phyloP scores from a whole-genome alignment of 257 asterid genomes.

The Nicotiana attenuata region DNA sequence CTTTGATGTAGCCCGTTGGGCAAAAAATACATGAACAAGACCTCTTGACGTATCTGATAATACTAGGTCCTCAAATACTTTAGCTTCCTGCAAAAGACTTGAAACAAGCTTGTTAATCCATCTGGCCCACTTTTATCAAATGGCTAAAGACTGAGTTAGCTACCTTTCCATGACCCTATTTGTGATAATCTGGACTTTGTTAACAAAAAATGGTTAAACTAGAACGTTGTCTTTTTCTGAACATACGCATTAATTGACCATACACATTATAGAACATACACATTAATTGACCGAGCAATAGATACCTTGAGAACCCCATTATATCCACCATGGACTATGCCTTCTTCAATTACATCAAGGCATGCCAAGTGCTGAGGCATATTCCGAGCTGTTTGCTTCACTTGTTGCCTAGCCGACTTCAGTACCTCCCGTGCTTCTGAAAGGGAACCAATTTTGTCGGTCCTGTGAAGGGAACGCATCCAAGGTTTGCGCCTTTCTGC shows the following conservation, averaged over 20 bases:
- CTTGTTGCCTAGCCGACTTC: constrained; percentile 64
- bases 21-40: constrained; percentile 83
- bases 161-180: neutral
- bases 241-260: constrained; percentile 14
- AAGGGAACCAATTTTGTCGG: constrained; percentile 74
- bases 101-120: constrained; percentile 1
- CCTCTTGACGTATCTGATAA: constrained; percentile 68
- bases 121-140: neutral
- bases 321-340: constrained; percentile 88
- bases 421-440: constrained; percentile 56
- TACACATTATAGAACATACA: neutral
- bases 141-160: neutral
- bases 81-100: constrained; percentile 54
- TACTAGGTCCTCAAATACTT: constrained; percentile 55
- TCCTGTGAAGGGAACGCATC: constrained; percentile 80
- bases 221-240: neutral
- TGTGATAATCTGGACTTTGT: neutral
- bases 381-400: constrained; percentile 56
- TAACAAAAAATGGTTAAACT: neutral
- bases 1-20: constrained; percentile 85
- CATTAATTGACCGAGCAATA: constrained; percentile 17
- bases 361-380: constrained; percentile 92
- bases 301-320: constrained; percentile 79
- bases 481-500: constrained; percentile 71
- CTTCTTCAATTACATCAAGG: constrained; percentile 86